Percentiles rank a stretch among this genome's conserved stretches.
phyloP scores from a whole-genome alignment of 1,284 basidiomycete species.

The Cryptococcus wingfieldii region DNA sequence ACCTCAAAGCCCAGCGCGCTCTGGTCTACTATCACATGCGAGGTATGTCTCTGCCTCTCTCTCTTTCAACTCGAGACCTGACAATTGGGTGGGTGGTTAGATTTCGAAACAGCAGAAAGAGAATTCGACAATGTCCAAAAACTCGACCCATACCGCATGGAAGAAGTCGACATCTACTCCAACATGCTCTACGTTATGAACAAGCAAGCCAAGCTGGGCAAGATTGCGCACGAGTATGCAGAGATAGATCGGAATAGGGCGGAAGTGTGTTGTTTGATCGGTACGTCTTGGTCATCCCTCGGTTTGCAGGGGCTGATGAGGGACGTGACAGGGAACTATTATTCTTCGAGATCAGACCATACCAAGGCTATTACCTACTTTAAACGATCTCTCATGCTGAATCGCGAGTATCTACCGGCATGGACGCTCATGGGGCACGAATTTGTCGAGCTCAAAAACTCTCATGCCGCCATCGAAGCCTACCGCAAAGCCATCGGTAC shows the following conservation, averaged over 20 bases:
- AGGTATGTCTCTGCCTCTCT: conserved; percentile 54
- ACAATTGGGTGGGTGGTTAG: conserved; percentile 49
- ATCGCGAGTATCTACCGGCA: conserved; percentile 88
- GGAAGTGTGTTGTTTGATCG: conserved; percentile 91
- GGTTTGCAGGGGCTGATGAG: background rate
- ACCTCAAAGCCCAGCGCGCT: conserved; percentile 79
- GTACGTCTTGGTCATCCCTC: conserved; percentile 51
- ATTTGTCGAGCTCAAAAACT: conserved; percentile 98
- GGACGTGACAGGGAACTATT: conserved; percentile 75
- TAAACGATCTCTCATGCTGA: conserved; percentile 85
- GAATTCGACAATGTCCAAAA: conserved; percentile 77
- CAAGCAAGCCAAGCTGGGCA: conserved; percentile 79
- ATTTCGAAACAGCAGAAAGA: conserved; percentile 75
- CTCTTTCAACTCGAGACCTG: background rate
- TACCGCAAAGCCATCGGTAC: conserved; percentile 90
- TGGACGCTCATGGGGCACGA: conserved; percentile 99
- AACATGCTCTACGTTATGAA: conserved; percentile 96
- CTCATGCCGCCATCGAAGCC: conserved; percentile 95
- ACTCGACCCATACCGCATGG: conserved; percentile 82
- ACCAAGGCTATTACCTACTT: conserved; percentile 96
- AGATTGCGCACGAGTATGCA: conserved; percentile 86
- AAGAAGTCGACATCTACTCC: conserved; percentile 94
- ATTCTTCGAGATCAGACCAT: conserved; percentile 86
- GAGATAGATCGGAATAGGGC: conserved; percentile 83
- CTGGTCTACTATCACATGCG: conserved; percentile 84